Conservation (phyloP, 495 filamentous ascomycete species). For the Xylaria acuta region DNA sequence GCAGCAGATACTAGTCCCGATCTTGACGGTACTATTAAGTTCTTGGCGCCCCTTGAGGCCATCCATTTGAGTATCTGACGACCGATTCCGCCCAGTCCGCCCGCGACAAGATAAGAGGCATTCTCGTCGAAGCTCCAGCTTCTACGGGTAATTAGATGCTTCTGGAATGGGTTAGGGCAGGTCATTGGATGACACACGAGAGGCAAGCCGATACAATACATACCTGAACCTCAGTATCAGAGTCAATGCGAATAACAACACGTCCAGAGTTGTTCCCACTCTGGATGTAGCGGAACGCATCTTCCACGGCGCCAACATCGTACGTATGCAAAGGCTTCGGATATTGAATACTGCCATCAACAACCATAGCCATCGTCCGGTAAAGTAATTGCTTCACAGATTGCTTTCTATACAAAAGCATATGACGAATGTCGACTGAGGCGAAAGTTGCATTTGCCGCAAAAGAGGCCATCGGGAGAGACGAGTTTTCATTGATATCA, state of each 20-base stretch:
- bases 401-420: no score
- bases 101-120: not conserved
- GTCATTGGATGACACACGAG: no score
- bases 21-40: not conserved
- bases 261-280: not conserved
- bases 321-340: not conserved
- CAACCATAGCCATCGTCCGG: no score
- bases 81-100: not conserved
- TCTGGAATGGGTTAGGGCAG: no score
- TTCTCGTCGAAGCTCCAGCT: not conserved
- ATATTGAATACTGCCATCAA: no score
- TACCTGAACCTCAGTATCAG: not conserved
- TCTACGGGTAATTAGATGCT: no score
- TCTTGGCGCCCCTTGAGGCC: not conserved
- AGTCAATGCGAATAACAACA: not conserved
- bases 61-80: not conserved
- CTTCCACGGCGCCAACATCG: not conserved
- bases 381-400: no score
- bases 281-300: not conserved
- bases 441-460: no score
- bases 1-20: not conserved
- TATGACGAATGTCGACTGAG: no score
- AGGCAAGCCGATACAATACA: no score
- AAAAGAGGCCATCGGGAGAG: no score
- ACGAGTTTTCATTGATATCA: no score